Conservation (phyloP, 108 stramenopile genomes). For the Cyclostephanos invisitatus region DNA sequence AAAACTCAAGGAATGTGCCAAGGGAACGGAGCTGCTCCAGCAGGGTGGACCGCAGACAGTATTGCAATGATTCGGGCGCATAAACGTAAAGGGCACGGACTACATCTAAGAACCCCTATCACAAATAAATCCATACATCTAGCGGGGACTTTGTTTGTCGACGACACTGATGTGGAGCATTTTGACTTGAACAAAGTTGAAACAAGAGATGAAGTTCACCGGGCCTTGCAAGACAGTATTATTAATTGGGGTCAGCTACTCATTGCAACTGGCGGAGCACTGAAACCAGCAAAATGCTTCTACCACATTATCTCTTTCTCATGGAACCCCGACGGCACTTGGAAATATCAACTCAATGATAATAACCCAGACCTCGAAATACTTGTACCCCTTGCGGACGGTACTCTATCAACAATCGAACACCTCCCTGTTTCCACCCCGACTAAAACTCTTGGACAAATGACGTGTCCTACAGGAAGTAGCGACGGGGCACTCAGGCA, state of each 20-base stretch:
- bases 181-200: background rate
- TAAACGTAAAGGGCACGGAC: background rate
- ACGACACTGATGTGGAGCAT: constrained; percentile 7
- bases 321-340: background rate
- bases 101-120: background rate
- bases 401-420: background rate
- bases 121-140: background rate
- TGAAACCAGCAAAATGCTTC: constrained; percentile 3
- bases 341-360: background rate
- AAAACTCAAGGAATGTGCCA: background rate
- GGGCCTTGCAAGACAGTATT: background rate
- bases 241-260: background rate
- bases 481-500: background rate
- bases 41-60: background rate
- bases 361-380: background rate
- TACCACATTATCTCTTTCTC: background rate
- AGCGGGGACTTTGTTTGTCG: constrained; percentile 4
- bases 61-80: background rate
- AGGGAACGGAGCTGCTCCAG: background rate
- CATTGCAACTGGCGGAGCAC: background rate
- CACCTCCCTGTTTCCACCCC: background rate
- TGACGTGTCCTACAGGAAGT: constrained; percentile 4
- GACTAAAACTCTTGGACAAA: constrained; percentile 14
- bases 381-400: background rate
- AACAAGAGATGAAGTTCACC: background rate